Evolutionary conservation across 177 flowering plant species (phyloP), one percentile per base, ranked within the genome.

Genomic region (Vitis hybrid): DNA sequence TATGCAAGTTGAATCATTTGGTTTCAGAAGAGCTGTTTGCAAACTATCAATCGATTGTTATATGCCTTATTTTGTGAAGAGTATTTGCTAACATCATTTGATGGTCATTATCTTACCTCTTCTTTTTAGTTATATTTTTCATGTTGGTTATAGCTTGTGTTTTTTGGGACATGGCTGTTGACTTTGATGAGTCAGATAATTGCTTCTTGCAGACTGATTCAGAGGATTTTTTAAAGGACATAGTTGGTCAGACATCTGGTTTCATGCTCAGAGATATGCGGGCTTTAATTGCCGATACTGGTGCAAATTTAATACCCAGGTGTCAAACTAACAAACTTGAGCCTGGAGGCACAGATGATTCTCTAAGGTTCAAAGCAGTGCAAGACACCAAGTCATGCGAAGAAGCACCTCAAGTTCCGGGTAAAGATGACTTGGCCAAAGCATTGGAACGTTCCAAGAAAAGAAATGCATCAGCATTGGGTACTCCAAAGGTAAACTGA

Each of bases 171-270:
- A 12, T 67, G 58, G 24, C 52, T 66, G 44, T 65, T 75, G 51
- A 64, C 69, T 74, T 73, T 83, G 61, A 77, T 67, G 20, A 49
- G 18, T 77, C 54, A 75, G 63, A 44, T 65, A 4, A 20, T 72
- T 76, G 67, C 62, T 77, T 59, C 62, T 62, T 80, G 83, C 87
- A 95, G 99, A 68, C 54, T 68, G 77, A 68, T 62, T 64, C 49
- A 38, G 90, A 85, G 79, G 92, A 85, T 60, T 64, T 82, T 76
- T 59, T 89, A 65, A 89, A 89, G 78, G 92, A 87, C 58, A 69
- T 93, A 44, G 90, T 84, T 77, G 91, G 89, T 60, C 96, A 91
- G 81, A 95, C 97, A 62, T 87, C 97, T 64, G 99, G 98, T 72
- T 93, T 90, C 76, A 85, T 87, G 88, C 92, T 95, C 10, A 82